A percentile compares a stretch with the other conserved stretches of the same genome.
Conservation (phyloP, 352 stramenopile species). For the Pythium vanterpoolii region DNA sequence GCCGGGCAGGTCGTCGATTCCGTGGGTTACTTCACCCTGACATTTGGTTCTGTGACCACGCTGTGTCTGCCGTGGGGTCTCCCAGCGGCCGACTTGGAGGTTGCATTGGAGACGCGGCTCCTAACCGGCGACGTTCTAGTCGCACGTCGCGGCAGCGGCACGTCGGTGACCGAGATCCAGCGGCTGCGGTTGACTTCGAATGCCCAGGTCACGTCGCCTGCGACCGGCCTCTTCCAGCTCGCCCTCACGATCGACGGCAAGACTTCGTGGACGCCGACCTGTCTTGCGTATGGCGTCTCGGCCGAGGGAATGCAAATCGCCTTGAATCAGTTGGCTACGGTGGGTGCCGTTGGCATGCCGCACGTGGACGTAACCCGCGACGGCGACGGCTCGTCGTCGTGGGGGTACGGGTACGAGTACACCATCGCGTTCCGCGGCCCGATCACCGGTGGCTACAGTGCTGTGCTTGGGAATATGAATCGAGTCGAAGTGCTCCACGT, state of each 20-base stretch:
- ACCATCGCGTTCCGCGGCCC: slow-evolving; percentile 60
- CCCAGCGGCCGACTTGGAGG: slow-evolving; percentile 41
- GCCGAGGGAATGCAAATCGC: slow-evolving; percentile 49
- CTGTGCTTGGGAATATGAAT: slow-evolving; percentile 54
- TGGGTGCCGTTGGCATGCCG: slow-evolving; percentile 26
- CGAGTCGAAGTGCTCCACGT: slow-evolving; percentile 53
- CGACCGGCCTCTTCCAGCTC: slow-evolving; percentile 53
- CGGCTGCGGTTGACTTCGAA: slow-evolving; percentile 69
- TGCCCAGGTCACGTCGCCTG: slow-evolving; percentile 42
- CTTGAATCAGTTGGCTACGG: slow-evolving; percentile 58
- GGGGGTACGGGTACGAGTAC: slow-evolving; percentile 82
- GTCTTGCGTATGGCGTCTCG: slow-evolving; percentile 71
- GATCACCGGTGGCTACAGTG: slow-evolving; percentile 48
- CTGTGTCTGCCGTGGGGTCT: slow-evolving; percentile 61
- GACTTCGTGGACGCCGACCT: slow-evolving; percentile 45
- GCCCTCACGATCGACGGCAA: slow-evolving; percentile 54
- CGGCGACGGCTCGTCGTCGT: slow-evolving; percentile 56
- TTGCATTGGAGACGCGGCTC: slow-evolving; percentile 36
- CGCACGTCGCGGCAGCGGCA: slow-evolving; percentile 47
- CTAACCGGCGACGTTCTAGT: slow-evolving; percentile 53
- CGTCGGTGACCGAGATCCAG: slow-evolving; percentile 66
- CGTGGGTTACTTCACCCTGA: slow-evolving; percentile 53
- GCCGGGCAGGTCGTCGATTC: slow-evolving; percentile 60
- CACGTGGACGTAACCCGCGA: slow-evolving; percentile 67
- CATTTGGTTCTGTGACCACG: slow-evolving; percentile 23